Evolutionary conservation across 1,284 basidiomycete genomes (phyloP), one percentile per base, ranked within the genome.

Genomic region (Blastosporella zonata): DNA sequence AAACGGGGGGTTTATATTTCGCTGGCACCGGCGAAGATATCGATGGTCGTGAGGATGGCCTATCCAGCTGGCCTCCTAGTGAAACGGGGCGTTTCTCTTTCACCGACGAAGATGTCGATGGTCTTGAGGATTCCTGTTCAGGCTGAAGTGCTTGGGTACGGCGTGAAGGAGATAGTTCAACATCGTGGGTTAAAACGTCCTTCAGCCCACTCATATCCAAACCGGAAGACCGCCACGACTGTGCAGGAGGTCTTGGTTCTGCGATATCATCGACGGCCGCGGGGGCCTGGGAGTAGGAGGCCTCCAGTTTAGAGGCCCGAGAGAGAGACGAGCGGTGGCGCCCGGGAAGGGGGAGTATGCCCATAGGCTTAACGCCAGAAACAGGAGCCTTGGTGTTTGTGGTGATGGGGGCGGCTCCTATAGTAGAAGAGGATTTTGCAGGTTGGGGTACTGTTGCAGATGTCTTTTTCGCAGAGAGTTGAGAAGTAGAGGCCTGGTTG

Each of bases 151-250:
- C 10, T 10, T 28, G 20, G 21, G 46, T 25, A 34, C 17, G 10
- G 17, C 12, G 29, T 23, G 6, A 10, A 3, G 36, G 39, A 34
- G 29, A 42, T 21, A 12, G 45, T 41, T 6, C 33, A 15, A 47
- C 22, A 6, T 42, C 10, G 3, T 41, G n/a, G n/a, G 38, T 41
- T 15, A 55, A 39, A 15, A 49, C 50, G 17, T 55, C 50, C 31
- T 52, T 52, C 43, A 52, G 37, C 33, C 47, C 44, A 22, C 50
- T 49, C 46, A 55, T 35, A 43, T 55, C 53, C 10, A 55, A 33
- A 3, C 33, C 52, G 2, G 48, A 50, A 20, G 40, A 44, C 13
- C 25, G 20, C 22, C 29, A 44, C 27, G 40, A 10, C 23, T 25
- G 18, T 5, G 21, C 18, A 18, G 42, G 36, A 17, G 43, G 36